Evolutionary conservation across 352 stramenopile genomes (phyloP), one percentile per base, ranked within the genome.

Genomic region (Phytophthora uliginosa): DNA sequence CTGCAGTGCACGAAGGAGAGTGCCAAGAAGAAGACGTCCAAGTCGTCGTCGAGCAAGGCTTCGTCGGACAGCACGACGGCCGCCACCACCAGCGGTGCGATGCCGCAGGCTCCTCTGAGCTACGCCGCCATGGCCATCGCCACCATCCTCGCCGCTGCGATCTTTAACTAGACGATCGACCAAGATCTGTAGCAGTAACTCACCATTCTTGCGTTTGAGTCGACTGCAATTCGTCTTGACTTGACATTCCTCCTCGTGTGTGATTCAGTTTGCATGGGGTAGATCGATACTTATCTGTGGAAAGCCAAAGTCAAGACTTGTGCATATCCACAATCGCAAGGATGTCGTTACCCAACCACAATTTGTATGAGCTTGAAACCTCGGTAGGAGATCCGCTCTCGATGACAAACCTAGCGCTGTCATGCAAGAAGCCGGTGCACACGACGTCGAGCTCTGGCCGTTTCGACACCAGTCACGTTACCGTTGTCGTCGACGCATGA

Each of bases 1-100:
- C 75, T 88, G 33, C 85, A 93, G 73, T 95, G 86, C 74, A 87
- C 87, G 31, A 86, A 92, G 66, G 77, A 91, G 47, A 79, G 71
- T 60, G 67, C 71, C 36, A 73, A 66, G 40, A 87, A 88, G 77
- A 85, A 85, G 54, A 69, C 68, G 34, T 71, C 57, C 28, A 71
- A 77, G 42, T 59, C 61, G 13, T 53, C 54, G 10, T 65, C 70
- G 12, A 78, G 54, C 28, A 76, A 77, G 51, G 67, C 61, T 34
- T 53, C 62, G 9, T 56, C 63, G 26, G 59, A 71, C 24, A 68
- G 15, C 26, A 66, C 60, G 31, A 62, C 40, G 18, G 24, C 42
- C 6, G 72, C 40, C 28, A 26, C 42, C 6, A 76, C 36, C 6
- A 76, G 71, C 52, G 77, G 59, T 34, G 61, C 64, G 7, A 63